Base-by-base conservation (phyloP, 169 alveolate species). In the Plasmodium fragile region DNA sequence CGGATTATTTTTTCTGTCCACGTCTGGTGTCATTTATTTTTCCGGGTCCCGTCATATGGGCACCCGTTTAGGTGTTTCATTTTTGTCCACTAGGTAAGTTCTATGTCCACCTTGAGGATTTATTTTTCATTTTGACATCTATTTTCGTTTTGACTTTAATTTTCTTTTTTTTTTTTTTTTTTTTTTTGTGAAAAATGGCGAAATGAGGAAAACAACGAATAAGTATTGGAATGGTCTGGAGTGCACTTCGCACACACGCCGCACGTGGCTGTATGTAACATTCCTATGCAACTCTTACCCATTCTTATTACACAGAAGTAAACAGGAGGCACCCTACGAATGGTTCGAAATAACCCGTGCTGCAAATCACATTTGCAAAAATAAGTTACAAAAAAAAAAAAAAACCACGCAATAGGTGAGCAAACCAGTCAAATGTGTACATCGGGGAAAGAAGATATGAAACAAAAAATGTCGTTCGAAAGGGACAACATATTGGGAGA, bases 401-500 rank as follows among this genome's bases (percentile, higher is more conserved):
- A 65, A 65, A 59, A 43, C 8, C 53, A 43, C n/a, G 16, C 53
- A 43, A 16, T 16, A 22, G 59, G 75, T 28, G 30, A 18, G 49
- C 71, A 34, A 78, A 39, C n/a, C 13, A 4, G 25, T 78, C 53
- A 36, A 36, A 30, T 78, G 18, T 78, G 30, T 11, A 55, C 36
- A 6, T 75, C 77, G 6, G 93, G 93, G 39, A 73, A 85, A 18
- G 84, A 73, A 13, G 93, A 39, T 52, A 85, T 55, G 82, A 85
- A 85, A 75, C 59, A 85, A 73, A n/a, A 77, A 49, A 85, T 73
- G 45, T 75, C 93, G 70, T 52, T 77, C 10, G 93, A 41, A 75
- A 85, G 93, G 30, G 93, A 73, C 45, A 75, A 85, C 52, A 85
- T 73, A 36, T 75, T 83, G 13, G 93, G 70, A 16, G 83, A 30